A percentile compares a stretch with the other conserved stretches of the same genome.
These are phyloP conservation scores for Cunninghamia lanceolata DNA, from an alignment of 75 land plant species.

Conservation along the genomic window DNA sequence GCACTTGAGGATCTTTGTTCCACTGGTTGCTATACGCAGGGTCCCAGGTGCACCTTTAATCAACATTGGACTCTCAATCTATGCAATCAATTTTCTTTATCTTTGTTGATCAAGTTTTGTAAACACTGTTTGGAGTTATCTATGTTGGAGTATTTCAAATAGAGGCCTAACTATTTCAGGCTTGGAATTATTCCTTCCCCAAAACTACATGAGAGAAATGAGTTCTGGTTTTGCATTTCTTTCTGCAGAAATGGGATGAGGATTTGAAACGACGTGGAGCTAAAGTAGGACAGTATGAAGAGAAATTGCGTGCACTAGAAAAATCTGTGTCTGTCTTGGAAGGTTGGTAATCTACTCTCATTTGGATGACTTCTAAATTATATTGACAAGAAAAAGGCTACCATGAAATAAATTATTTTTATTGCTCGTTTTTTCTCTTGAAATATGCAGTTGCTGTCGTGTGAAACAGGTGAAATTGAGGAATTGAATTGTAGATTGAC, in stretches of 20 bases:
- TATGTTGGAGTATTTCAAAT: background rate
- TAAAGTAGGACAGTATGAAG: background rate
- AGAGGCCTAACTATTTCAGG: background rate
- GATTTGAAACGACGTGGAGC: background rate
- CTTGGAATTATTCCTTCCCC: background rate
- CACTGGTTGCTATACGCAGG: background rate
- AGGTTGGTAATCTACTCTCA: background rate
- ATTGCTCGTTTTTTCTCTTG: background rate
- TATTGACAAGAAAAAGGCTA: background rate
- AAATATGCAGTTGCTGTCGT: background rate
- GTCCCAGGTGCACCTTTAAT: background rate
- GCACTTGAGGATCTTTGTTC: background rate
- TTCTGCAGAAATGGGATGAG: constrained; percentile 7
- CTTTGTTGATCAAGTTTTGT: background rate
- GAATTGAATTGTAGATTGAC: background rate
- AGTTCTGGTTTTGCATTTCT: background rate
- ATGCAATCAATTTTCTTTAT: background rate
- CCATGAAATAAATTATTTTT: background rate
- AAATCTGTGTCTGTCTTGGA: background rate
- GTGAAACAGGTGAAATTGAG: constrained; percentile 5
- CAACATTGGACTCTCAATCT: background rate
- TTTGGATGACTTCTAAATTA: background rate
- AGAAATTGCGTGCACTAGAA: background rate
- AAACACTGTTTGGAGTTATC: background rate
- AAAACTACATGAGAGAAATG: background rate